Base-by-base conservation (phyloP, 768 basidiomycete genomes). In the Tylopilus vinaceipallidus region DNA sequence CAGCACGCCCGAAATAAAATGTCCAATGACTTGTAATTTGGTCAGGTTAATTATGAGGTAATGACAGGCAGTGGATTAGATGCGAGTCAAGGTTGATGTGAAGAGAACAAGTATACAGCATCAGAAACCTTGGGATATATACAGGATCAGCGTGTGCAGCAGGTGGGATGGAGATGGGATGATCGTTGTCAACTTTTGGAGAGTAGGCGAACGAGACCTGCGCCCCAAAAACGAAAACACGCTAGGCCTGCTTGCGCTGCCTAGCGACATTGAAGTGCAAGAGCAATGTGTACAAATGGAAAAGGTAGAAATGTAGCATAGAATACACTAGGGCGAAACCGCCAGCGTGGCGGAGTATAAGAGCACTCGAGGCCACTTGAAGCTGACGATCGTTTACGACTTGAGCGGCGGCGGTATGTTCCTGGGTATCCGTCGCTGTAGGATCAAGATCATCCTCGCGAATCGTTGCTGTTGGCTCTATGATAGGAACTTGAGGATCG, bases 301-400 rank as follows among this genome's bases (percentile, higher is more conserved):
- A 56, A 56, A 74, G 63, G 58, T 74, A 76, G 56, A 76, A 58
- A 63, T 71, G 71, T 53, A 75, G 68, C 62, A 76, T 65, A 64
- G 64, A 62, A 69, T 71, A 68, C 65, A 71, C 57, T 45, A 72
- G 45, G 49, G 62, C 65, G 38, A 71, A 63, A 39, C 68, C 67
- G 24, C 60, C 71, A 42, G 61, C 64, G 27, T 72, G 73, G 23
- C 71, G 70, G 33, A 64, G 57, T 45, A 61, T 53, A 35, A 63
- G 57, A 9, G 58, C 45, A 52, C 51, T 57, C 52, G 53, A 60
- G 57, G 66, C 43, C 56, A 39, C 47, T 42, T 56, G 67, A 42
- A 66, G 45, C 48, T 68, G 68, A 44, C 45, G 49, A 14, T 63
- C 56, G 3, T 49, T 46, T 39, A 56, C 50, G 30, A 55, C 42